Evolutionary conservation across 1,284 basidiomycete genomes (phyloP), one percentile per base, ranked within the genome.

Genomic region (Gymnopus androsaceus): DNA sequence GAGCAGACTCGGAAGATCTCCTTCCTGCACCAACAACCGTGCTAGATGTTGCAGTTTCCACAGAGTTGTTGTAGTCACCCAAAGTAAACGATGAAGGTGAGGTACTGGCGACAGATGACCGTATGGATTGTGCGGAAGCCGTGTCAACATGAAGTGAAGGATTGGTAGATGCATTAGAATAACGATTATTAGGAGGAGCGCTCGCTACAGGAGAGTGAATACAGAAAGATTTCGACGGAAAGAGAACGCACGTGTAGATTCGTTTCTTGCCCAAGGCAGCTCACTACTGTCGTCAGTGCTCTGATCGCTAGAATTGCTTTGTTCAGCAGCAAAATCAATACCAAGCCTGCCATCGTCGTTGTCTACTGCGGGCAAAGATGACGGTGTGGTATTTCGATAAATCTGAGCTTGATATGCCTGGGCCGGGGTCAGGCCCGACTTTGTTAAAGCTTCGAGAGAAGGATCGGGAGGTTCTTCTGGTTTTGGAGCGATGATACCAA

Each of bases 361-460:
- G 50, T 84, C 81, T 54, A 88, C 66, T 59, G 41, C 63, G 63
- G 46, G 64, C 55, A 53, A 61, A 64, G 64, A 65, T 28, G 68
- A 63, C 36, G 66, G 65, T 55, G 72, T 70, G 59, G 69, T 75
- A 63, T 75, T 80, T 56, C 72, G 72, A 64, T 86, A 85, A 38
- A 89, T 78, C 67, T 90, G 87, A 5, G 83, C 83, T 66, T 90
- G 90, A 72, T 90, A 91, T 37, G 86, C 85, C 69, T 92, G 90
- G 11, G 88, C 87, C 45, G 87, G 83, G 5, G 88, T 88, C 55
- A 90, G 77, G 5, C 83, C 85, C 36, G 78, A 72, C 52, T 72
- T 75, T 28, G 77, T 75, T 46, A 77, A 67, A 19, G 75, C 71
- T 60, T 82, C 80, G 57, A 79, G 73, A 48, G 64, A 67, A 21